Evolutionary conservation across 2,329 filamentous ascomycete genomes (phyloP).

Genomic region (Diaporthe sp.): DNA sequence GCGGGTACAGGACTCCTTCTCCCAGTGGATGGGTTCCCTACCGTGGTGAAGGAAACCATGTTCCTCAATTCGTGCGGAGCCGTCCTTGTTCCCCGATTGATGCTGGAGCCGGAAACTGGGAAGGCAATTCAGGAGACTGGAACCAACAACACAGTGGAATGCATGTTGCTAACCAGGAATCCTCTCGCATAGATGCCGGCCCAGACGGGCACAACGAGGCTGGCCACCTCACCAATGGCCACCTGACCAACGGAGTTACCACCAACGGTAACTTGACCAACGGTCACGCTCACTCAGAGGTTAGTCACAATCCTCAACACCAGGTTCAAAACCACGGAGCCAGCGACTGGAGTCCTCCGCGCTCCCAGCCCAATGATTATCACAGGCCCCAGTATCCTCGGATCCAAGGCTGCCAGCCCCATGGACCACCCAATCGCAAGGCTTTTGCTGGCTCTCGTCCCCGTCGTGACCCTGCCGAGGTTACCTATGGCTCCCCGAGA

Average conservation of each 20-base stretch:
- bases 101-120: neutral
- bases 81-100: neutral
- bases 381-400: neutral
- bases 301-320: constrained; percentile 3
- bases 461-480: constrained; percentile 1
- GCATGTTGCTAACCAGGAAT: neutral
- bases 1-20: neutral
- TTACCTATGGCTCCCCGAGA: constrained; percentile 22
- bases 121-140: neutral
- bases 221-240: neutral
- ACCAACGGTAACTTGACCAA: neutral
- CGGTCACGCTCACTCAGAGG: neutral
- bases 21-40: neutral
- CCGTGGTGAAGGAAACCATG: neutral
- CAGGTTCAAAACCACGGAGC: neutral
- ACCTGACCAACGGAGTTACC: neutral
- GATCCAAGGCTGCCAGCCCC: neutral
- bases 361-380: neutral
- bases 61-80: neutral
- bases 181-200: neutral
- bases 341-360: constrained; percentile 20
- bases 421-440: neutral
- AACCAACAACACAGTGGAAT: neutral
- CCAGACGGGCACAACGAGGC: neutral
- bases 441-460: neutral